Evolutionary conservation across 768 basidiomycete genomes (phyloP), one percentile per base, ranked within the genome.

Genomic region (Floccularia luteovirens): DNA sequence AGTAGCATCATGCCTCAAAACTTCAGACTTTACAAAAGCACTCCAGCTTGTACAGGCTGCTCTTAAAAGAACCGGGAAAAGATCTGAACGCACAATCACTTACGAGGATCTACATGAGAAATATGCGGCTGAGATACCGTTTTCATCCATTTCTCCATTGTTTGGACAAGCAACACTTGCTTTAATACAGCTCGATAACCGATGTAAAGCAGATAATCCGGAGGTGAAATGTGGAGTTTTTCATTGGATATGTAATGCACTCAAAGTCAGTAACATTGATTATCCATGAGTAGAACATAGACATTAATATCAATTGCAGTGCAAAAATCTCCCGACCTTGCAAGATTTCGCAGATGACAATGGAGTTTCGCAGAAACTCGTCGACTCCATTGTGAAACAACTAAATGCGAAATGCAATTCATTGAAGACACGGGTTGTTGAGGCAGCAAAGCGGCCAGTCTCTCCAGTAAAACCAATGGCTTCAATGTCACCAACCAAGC

Each of bases 181-280:
- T 16, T 31, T 64, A 34, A 22, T 67, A 17, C 47, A 46, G 14
- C 49, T 48, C 20, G 46, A 53, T 12, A 42, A 48, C 14, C 38
- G 51, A 5, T 40, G 48, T 45, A 41, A 53, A 12, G 46, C 49
- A 31, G 48, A 49, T 5, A 54, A 48, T 31, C 35, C 43, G 3
- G 45, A 59, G n/a, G 44, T 66, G 24, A 59, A 49, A 28, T 66
- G 61, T 32, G 63, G 62, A 3, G 49, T 74, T 3, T 76, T 72
- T 48, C 66, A 59, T 38, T 76, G 73, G 74, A 58, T 66, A 2
- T 69, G 59, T 36, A 60, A 61, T 28, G 33, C 61, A 25, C 52
- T 63, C 23, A 62, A 64, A 50, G 72, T 72, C 30, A 31, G 57
- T 38, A 24, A 24, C 10, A 13, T 31, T 21, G 37, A 39, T 27